phyloP scores from a whole-genome alignment of 257 asterid genomes.

The Jacaranda copaia region DNA sequence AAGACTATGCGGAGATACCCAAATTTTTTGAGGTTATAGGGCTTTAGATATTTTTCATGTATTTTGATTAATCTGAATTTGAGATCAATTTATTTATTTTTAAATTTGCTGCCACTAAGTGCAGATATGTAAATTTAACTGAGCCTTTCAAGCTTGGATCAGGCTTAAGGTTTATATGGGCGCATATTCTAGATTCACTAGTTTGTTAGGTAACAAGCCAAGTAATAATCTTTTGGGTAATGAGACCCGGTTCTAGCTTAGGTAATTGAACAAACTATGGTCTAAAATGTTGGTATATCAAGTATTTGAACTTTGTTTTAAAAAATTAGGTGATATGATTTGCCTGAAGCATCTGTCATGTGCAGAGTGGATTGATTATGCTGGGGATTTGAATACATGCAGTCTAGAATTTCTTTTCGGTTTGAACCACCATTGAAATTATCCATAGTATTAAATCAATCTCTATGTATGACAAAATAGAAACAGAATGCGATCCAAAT shows the following conservation, averaged over 20 bases:
- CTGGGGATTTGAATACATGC: neutral
- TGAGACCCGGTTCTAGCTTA: no score
- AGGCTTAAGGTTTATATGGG: neutral
- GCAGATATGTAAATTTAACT: neutral
- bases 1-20: no score
- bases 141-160: neutral
- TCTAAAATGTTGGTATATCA: neutral
- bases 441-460: no score
- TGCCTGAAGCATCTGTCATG: neutral
- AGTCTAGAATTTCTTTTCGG: neutral
- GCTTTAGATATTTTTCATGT: neutral
- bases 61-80: neutral
- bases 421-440: no score
- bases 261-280: neutral
- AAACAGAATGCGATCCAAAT: neutral
- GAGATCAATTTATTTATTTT: slow-evolving; percentile 12
- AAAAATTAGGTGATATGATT: neutral
- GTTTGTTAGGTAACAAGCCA: neutral
- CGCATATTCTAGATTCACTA: neutral
- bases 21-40: neutral
- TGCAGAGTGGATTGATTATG: neutral
- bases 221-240: no score
- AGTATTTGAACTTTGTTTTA: neutral
- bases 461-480: neutral
- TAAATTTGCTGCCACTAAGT: neutral